Evolutionary conservation across 768 basidiomycete species (phyloP).

Genomic region (Rhodotorula toruloides): DNA sequence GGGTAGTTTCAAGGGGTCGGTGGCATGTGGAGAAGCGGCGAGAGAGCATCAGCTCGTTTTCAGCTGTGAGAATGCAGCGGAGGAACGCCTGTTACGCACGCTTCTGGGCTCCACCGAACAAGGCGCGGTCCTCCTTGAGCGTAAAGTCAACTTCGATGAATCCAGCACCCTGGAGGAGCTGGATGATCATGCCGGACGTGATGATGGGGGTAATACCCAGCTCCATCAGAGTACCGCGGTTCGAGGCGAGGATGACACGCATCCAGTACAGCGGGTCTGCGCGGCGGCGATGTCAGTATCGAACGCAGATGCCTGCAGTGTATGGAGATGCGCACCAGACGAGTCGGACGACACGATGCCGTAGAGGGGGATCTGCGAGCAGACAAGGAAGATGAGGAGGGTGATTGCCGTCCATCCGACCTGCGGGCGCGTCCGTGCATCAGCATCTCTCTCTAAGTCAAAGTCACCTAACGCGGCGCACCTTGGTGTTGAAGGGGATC

Average conservation of each 20-base stretch:
- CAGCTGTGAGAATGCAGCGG: neutral
- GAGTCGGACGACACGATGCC: slow-evolving; percentile 99
- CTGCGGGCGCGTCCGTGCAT: slow-evolving; percentile 9
- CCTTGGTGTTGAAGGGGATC: slow-evolving; percentile 98
- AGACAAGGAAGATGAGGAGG: slow-evolving; percentile 97
- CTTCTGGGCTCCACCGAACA: slow-evolving; percentile 96
- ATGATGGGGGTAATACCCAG: slow-evolving; percentile 96
- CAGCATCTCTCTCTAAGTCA: neutral
- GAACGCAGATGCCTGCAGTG: neutral
- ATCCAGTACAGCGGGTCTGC: slow-evolving; percentile 97
- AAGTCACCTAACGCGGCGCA: slow-evolving; percentile 42
- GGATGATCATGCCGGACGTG: slow-evolving; percentile 99
- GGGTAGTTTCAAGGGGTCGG: neutral
- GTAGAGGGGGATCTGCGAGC: slow-evolving; percentile 97
- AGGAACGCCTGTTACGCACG: slow-evolving; percentile 53
- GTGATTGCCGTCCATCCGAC: slow-evolving; percentile 95
- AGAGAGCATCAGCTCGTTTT: neutral
- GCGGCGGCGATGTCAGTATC: neutral
- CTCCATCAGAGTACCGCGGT: slow-evolving; percentile 98
- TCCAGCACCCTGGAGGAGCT: slow-evolving; percentile 93
- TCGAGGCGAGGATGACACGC: slow-evolving; percentile 97
- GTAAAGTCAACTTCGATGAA: slow-evolving; percentile 96
- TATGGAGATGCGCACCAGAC: slow-evolving; percentile 49
- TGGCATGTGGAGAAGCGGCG: neutral
- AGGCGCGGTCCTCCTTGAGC: slow-evolving; percentile 90